phyloP scores from a whole-genome alignment of 768 basidiomycete genomes.

The Tylopilus intermedius region DNA sequence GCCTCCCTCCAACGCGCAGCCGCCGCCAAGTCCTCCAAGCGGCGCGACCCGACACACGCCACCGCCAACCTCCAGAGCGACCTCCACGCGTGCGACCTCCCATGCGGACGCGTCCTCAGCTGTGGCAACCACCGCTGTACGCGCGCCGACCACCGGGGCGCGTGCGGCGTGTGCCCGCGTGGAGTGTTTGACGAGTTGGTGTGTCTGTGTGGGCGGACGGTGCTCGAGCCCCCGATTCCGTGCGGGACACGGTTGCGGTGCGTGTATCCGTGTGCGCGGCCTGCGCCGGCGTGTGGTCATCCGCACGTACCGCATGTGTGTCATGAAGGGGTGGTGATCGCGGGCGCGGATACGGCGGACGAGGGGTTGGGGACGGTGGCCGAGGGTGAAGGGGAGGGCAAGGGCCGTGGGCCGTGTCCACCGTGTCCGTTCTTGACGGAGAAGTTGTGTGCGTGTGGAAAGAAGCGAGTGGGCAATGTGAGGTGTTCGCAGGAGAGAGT shows the following conservation, averaged over 20 bases:
- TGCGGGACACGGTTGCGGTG: conserved; percentile 83
- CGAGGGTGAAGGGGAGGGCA: background rate
- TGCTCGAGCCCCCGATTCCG: conserved; percentile 82
- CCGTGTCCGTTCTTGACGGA: conserved; percentile 79
- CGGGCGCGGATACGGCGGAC: conserved; percentile 23
- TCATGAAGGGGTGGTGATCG: conserved; percentile 56
- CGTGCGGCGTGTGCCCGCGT: conserved; percentile 78
- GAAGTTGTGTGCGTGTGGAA: conserved; percentile 86
- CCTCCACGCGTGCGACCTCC: conserved; percentile 82
- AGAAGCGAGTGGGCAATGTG: conserved; percentile 73
- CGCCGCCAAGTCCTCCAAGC: conserved; percentile 51
- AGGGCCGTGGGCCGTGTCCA: conserved; percentile 51
- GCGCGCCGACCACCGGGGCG: conserved; percentile 73
- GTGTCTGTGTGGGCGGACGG: conserved; percentile 82
- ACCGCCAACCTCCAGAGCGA: conserved; percentile 33
- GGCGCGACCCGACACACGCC: conserved; percentile 26
- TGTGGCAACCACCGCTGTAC: conserved; percentile 83
- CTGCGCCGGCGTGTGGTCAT: conserved; percentile 77
- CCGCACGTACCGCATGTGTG: conserved; percentile 72
- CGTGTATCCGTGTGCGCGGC: conserved; percentile 69
- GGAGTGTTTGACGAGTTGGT: conserved; percentile 90
- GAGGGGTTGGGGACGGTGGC: conserved; percentile 15
- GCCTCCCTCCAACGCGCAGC: conserved; percentile 48
- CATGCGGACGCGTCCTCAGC: conserved; percentile 65
- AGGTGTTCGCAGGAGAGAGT: conserved; percentile 78